Conservation (phyloP, 2,329 filamentous ascomycete genomes). For the Colletotrichum sp. region DNA sequence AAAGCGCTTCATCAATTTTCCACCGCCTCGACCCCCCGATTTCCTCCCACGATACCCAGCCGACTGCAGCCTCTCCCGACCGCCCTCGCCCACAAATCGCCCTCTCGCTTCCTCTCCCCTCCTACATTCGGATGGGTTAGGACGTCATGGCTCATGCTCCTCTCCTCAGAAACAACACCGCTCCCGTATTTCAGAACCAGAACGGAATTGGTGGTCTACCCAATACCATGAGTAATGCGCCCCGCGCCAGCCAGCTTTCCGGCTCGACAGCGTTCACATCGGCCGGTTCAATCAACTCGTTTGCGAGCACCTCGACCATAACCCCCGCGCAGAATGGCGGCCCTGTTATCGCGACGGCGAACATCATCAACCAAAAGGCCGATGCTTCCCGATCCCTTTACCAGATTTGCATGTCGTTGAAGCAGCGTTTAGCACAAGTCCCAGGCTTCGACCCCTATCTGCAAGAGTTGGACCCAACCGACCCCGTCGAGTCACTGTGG, state of each 20-base stretch:
- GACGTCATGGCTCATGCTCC: conserved; percentile 65
- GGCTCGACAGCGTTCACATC: conserved; percentile 63
- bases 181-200: conserved; percentile 57
- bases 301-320: conserved; percentile 49
- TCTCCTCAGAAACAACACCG: conserved; percentile 63
- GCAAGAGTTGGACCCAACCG: conserved; percentile 71
- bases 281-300: conserved; percentile 55
- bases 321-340: conserved; percentile 53
- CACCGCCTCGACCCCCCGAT: background rate
- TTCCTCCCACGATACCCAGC: conserved; percentile 1
- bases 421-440: conserved; percentile 80
- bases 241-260: conserved; percentile 67
- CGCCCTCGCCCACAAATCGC: background rate
- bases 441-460: conserved; percentile 82
- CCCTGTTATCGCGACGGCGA: conserved; percentile 78
- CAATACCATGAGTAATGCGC: conserved; percentile 56
- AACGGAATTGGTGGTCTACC: conserved; percentile 51
- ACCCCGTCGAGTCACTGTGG: conserved; percentile 92
- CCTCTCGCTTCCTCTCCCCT: background rate
- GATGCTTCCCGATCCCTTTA: conserved; percentile 92
- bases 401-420: conserved; percentile 89
- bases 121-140: conserved; percentile 44
- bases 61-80: background rate
- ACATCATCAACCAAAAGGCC: conserved; percentile 97
- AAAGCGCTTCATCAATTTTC: conserved; percentile 9